Evolutionary conservation across 169 alveolate species (phyloP).

Genomic region (Plasmodium vinckei): DNA sequence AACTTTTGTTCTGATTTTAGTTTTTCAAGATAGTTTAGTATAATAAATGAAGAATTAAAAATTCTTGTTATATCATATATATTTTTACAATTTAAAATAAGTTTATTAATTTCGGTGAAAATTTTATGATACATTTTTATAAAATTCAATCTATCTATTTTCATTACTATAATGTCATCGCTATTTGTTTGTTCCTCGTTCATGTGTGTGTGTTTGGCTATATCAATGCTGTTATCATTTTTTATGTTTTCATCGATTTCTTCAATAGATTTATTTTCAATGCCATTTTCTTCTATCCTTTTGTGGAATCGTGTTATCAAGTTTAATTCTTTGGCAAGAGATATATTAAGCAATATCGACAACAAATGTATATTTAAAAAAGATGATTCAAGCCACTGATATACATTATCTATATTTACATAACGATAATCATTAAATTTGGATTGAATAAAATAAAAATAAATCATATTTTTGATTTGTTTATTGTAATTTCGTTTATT

Average conservation of each 20-base stretch:
- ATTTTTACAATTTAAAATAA: conserved; percentile 50
- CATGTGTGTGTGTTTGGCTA: background rate
- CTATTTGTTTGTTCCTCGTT: background rate
- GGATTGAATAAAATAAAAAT: conserved; percentile 44
- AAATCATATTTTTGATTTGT: conserved; percentile 45
- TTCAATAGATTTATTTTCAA: background rate
- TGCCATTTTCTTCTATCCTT: too few relatives aligned
- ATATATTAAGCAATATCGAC: conserved; percentile 31
- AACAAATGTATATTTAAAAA: conserved; percentile 69
- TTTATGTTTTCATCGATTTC: background rate
- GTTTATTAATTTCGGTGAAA: conserved; percentile 45
- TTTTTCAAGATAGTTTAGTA: conserved; percentile 48
- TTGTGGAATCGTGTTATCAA: background rate
- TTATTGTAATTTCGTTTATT: conserved; percentile 12
- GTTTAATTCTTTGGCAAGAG: conserved; percentile 38
- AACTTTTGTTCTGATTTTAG: conserved; percentile 11
- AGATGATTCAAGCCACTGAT: conserved; percentile 11
- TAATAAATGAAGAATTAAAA: conserved; percentile 63
- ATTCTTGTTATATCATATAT: conserved; percentile 63
- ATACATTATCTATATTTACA: conserved; percentile 37
- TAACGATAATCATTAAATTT: conserved; percentile 45
- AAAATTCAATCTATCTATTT: background rate
- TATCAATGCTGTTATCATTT: background rate
- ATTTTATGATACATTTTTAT: conserved; percentile 47
- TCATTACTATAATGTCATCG: conserved; percentile 13